Base-by-base conservation (phyloP, 2,329 filamentous ascomycete species). In the Colletotrichum tamarilloi region DNA sequence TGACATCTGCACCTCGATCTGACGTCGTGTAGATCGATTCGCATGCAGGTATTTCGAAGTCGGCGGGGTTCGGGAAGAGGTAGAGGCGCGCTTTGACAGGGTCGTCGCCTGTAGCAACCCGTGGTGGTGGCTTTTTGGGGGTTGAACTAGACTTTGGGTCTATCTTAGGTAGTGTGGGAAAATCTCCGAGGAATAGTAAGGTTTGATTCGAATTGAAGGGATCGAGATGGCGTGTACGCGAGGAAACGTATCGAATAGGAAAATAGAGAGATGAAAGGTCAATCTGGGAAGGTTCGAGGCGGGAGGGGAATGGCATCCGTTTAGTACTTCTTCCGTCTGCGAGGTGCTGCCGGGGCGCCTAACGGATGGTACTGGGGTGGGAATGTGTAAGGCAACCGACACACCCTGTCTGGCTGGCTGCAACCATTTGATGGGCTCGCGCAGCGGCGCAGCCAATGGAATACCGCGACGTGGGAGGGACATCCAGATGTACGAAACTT, bases 41-140 rank as follows among this genome's bases (percentile, higher is more conserved):
- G 70, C 53, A 56, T 46, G 66, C 42, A 11, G 7, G 59, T 59
- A 26, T 46, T 53, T 63, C 38, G 55, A 26, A 9, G 28, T 22
- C 16, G 42, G 6, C 42, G 12, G 46, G 59, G 8, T 30, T 30
- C 42, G 24, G 38, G 38, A 19, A 42, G 14, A 42, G 38, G 38
- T 16, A 42, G 8, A 35, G 42, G 42, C 24, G 26, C 59, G 66
- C 66, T 69, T 65, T 69, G 70, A 69, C 70, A 55, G 30, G 30
- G 28, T 22, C 38, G 55, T 69, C 55, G 55, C 42, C 42, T 46
- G 28, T 26, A 22, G 66, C 66, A 63, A 64, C 66, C 32, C 42
- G 59, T 46, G 24, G n/a, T 11, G 6, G 70, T 55, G 65, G 59
- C 69, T 59, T 63, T 19, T 42, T n/a, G 4, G 30, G 22, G 52